These are phyloP conservation scores for Graphilbum fragrans DNA, from an alignment of 2,329 filamentous ascomycete genomes.

Conservation along the genomic window DNA sequence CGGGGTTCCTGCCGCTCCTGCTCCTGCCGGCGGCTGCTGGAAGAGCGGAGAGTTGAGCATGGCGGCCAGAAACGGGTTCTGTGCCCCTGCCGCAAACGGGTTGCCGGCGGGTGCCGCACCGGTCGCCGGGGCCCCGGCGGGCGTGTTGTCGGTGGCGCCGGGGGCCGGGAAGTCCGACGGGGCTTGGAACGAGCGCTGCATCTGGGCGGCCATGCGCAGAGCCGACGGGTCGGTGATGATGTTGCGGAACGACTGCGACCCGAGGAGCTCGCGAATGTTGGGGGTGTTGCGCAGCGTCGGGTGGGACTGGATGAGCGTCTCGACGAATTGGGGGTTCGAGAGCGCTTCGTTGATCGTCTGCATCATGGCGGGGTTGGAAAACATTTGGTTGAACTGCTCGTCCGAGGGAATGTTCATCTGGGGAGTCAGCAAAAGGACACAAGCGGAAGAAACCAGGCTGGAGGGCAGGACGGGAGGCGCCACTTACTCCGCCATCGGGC, in stretches of 20 bases:
- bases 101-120: slow-evolving; percentile 18
- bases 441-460: neutral
- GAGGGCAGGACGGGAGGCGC: no score
- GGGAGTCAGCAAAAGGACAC: slow-evolving; percentile 10
- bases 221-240: slow-evolving; percentile 90
- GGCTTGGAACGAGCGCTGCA: slow-evolving; percentile 61
- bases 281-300: slow-evolving; percentile 68
- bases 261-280: slow-evolving; percentile 70
- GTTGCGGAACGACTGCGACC: slow-evolving; percentile 75
- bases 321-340: slow-evolving; percentile 86
- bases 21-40: slow-evolving; percentile 6
- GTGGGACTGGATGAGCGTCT: slow-evolving; percentile 89
- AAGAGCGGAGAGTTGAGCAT: neutral
- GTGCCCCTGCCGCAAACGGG: slow-evolving; percentile 25
- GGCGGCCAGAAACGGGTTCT: slow-evolving; percentile 32
- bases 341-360: slow-evolving; percentile 89
- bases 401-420: slow-evolving; percentile 86
- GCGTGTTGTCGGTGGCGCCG: slow-evolving; percentile 79
- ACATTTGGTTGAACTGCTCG: slow-evolving; percentile 71
- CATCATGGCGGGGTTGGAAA: slow-evolving; percentile 77
- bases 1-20: slow-evolving; percentile 5
- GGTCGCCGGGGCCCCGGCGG: slow-evolving; percentile 29
- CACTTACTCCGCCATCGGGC: slow-evolving; percentile 80
- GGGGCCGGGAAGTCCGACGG: slow-evolving; percentile 69
- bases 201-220: slow-evolving; percentile 68